A percentile compares a stretch with the other conserved stretches of the same genome.
phyloP scores from a whole-genome alignment of 345 rosid genomes.

The Salix viminalis region DNA sequence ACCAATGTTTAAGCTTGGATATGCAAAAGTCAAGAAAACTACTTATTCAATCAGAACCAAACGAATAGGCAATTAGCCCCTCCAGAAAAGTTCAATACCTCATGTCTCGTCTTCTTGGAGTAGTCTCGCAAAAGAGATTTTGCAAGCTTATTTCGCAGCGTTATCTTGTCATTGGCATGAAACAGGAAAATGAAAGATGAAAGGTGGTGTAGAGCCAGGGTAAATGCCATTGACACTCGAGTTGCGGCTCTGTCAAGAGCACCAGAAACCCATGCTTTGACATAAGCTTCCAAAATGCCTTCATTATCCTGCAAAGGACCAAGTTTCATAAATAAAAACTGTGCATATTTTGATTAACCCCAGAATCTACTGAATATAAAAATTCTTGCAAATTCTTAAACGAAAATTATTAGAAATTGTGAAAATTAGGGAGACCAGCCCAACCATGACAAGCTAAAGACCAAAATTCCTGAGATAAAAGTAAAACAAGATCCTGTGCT shows the following conservation, averaged over 20 bases:
- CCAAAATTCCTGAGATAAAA: not conserved
- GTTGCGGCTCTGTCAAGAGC: conserved; percentile 68
- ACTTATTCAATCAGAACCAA: not conserved
- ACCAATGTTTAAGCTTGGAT: not conserved
- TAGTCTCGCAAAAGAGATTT: conserved; percentile 68
- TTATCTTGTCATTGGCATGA: conserved; percentile 21
- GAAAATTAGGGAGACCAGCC: not conserved
- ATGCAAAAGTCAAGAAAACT: not conserved
- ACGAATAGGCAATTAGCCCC: not conserved
- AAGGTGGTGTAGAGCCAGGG: conserved; percentile 60
- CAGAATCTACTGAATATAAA: not conserved
- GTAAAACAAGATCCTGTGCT: not conserved
- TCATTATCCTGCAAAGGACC: conserved; percentile 54
- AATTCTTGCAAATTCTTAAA: not conserved
- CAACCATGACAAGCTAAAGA: not conserved
- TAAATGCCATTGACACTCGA: conserved; percentile 57
- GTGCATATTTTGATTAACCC: not conserved
- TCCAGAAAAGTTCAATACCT: conserved; percentile 45
- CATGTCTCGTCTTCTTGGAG: conserved; percentile 48
- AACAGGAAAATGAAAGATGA: conserved; percentile 51
- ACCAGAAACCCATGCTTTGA: conserved; percentile 72
- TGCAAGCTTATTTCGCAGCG: conserved; percentile 50
- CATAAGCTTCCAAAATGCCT: conserved; percentile 62
- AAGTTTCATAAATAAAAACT: not conserved
- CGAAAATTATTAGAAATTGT: not conserved